phyloP scores from a whole-genome alignment of 129 eudicot species.

The Helichrysum umbraculigerum region DNA sequence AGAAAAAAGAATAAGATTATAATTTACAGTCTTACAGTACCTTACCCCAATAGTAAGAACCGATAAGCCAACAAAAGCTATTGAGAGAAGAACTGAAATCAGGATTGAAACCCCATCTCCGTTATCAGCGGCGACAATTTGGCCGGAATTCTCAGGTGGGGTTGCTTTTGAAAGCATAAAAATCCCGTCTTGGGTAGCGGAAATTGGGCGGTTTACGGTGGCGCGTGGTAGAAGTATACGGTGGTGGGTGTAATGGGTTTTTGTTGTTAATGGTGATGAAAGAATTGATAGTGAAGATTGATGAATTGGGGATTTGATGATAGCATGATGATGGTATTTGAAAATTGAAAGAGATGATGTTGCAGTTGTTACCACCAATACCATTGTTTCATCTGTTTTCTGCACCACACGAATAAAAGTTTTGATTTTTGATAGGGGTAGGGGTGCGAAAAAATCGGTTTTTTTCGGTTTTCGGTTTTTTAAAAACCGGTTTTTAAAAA shows the following conservation, averaged over 20 bases:
- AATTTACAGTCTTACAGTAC: background rate
- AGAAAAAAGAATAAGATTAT: background rate
- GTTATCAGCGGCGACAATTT: constrained; percentile 37
- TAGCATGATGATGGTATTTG: constrained; percentile 19
- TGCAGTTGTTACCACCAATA: constrained; percentile 36
- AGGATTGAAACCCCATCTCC: constrained; percentile 40
- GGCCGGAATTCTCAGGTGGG: constrained; percentile 40
- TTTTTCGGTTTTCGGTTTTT: no score
- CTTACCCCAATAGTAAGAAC: constrained; percentile 83
- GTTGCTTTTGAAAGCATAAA: constrained; percentile 49
- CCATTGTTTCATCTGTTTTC: constrained; percentile 41
- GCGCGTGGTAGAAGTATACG: constrained; percentile 26
- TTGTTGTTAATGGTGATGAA: constrained; percentile 11
- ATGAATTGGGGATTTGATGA: constrained; percentile 23
- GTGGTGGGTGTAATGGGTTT: constrained; percentile 20
- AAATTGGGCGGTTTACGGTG: constrained; percentile 31
- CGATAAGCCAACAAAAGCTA: constrained; percentile 70
- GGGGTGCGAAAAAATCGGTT: no score
- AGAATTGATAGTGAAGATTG: constrained; percentile 7
- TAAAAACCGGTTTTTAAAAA: no score
- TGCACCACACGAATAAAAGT: constrained; percentile 36
- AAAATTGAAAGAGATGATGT: constrained; percentile 26
- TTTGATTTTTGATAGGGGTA: constrained; percentile 13
- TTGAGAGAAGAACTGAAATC: constrained; percentile 52
- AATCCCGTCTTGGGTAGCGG: constrained; percentile 26